Base-by-base conservation (phyloP, 2,329 filamentous ascomycete genomes). In the Apiospora saccharicola region DNA sequence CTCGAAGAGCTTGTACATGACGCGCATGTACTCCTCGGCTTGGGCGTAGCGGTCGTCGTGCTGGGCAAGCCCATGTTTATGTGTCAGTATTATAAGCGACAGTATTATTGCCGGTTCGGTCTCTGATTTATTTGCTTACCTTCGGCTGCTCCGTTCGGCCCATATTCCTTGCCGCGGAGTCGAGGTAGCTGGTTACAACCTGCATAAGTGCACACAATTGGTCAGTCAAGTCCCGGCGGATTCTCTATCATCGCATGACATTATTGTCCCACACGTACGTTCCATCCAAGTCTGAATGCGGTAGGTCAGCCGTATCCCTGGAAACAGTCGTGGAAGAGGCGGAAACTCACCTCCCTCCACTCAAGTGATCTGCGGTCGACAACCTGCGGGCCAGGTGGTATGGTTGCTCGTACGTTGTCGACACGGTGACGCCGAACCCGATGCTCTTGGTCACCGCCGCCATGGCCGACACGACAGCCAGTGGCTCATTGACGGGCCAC, bases 111-210 rank as follows among this genome's bases (percentile, higher is more conserved):
- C 22, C 74, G 72, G 73, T 79, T 79, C 70, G 76, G 73, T 78
- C 85, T 84, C 76, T 16, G 85, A n/a, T n/a, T n/a, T n/a, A n/a
- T 82, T 14, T 16, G 4, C 74, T 72, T 74, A 81, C 80, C 71
- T 78, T 73, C 78, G 85, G 84, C 76, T 93, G 91, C 26, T 90
- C 84, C 14, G 85, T 82, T 47, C 86, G 86, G 1, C 90, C 90
- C 68, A 93, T 82, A 77, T 93, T 93, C 14, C 87, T 86, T 0
- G 92, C 91, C 0, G 92, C 92, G 0, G 89, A 92, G 78, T 93
- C 91, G 0, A 93, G 85, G 77, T 93, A 94, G 69, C 90, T 90
- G 0, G 92, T 93, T 0, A 94, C 92, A 70, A 94, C 90, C 83
- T 89, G n/a, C 4, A n/a, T n/a, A n/a, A n/a, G n/a, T n/a, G n/a